Evolutionary conservation across 73 alveolate genomes (phyloP), one percentile per base, ranked within the genome.

Genomic region (Loxodes magnus): DNA sequence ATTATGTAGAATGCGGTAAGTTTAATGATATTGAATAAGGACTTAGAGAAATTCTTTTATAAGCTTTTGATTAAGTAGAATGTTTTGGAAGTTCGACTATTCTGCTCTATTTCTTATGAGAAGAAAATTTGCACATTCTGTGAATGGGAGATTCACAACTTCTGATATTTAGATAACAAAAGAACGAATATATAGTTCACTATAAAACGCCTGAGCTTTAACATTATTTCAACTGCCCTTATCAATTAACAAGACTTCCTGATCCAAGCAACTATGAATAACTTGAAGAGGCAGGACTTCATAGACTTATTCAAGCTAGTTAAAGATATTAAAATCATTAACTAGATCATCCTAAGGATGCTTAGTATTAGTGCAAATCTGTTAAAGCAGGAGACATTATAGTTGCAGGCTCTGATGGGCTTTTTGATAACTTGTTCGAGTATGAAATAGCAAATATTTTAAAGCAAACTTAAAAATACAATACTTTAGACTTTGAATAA

Each of bases 201-300:
- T 46, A 46, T 24, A 9, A 41, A 2, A n/a, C 52, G n/a, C 0
- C 2, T 1, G 59, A 46, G 2, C 59, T 25, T 20, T 41, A 46
- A 24, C 59, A 46, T 46, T 25, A 14, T 17, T 46, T 46, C 27
- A 46, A 46, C 39, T 46, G 59, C 59, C 59, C 59, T 16, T 46
- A 12, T 46, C 59, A 46, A 24, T 19, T 46, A 0, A 25, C 59
- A 24, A 46, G 27, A 2, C 59, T 46, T 16, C 59, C 59, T 16
- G 27, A 46, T 25, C 34, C 59, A 2, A 12, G 27, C 39, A 21
- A 7, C 5, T 46, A n/a, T 19, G 36, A 46, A 10, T 37, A 46
- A 19, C 17, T 46, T 1, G 27, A 7, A n/a, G 59, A 12, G 6
- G n/a, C 22, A 24, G 59, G 59, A 23, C 26, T 46, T 24, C 23